Base-by-base conservation (phyloP, 2,329 filamentous ascomycete genomes). In the Trichoderma pleuroti region DNA sequence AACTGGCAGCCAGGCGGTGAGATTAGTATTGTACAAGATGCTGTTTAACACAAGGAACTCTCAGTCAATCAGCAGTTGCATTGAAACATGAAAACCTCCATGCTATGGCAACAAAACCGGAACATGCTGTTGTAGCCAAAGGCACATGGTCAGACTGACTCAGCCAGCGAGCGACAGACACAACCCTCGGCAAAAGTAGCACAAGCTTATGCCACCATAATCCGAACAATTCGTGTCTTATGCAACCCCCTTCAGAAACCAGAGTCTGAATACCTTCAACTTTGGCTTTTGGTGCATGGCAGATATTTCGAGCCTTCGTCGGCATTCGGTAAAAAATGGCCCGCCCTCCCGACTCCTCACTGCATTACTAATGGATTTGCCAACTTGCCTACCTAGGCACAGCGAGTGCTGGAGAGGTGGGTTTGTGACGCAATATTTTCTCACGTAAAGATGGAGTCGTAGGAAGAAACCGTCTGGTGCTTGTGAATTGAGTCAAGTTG, bases 341-440 rank as follows among this genome's bases (percentile, higher is more conserved):
- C 59, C 59, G 59, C 59, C 12, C 11, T 12, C 24, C 57, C 57
- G 39, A 61, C 63, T 66, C 49, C 63, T 66, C 49, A 57, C 63
- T 66, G 24, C 63, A 66, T 66, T 66, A 66, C 32, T 66, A 66
- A 66, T 34, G 21, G 28, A 14, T 34, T 32, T 30, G 54, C 11
- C 12, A 6, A n/a, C 26, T 32, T 57, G n/a, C n/a, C n/a, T 57
- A 6, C 46, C 46, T 24, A 52, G 46, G 46, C 46, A 52, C 3
- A 14, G 10, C 21, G 18, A 57, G 26, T 9, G 56, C 11, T 21
- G 32, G n/a, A 59, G 34, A 21, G 52, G 63, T 66, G 63, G 63
- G 63, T 34, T 66, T 56, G 46, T 66, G 63, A 66, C 63, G 63
- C 63, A 66, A 66, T 32, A 39, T 39, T 36, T 54, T 56, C n/a